Evolutionary conservation across 331 rosid species (phyloP), one percentile per base, ranked within the genome.

Genomic region (Rhamnella rubrinervis): DNA sequence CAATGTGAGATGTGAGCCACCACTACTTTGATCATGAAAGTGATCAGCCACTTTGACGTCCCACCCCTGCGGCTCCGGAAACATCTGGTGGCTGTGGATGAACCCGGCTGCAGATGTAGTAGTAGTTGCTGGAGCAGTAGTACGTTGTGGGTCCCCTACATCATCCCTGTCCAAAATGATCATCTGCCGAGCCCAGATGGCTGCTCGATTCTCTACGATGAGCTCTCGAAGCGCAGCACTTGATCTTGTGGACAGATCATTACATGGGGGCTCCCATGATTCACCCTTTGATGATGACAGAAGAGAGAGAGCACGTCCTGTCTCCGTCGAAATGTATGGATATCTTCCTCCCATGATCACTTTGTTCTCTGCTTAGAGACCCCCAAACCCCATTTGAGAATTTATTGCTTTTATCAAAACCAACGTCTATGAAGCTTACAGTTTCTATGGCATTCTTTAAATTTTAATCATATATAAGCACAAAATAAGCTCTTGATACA

Each of bases 301-400:
- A 92, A 92, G 98, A 92, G 98, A 92, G 98, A 77, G 85, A 89
- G 91, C 98, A 92, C 90, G 79, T 68, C 86, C 97, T 56, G 91
- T 80, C 66, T 81, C 44, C 9, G 68, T 63, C 3, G 80, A 59
- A 74, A 80, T 49, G 67, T 66, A 75, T 6, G 79, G 75, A 76
- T 78, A 80, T 37, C 61, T 67, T 65, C 63, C 81, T 28, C 75
- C 71, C 28, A 60, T 66, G 70, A 73, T 66, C 70, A 71, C 9
- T 68, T 52, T 81, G 51, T 73, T 77, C 38, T 72, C 79, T 78
- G 66, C 51, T 25, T 20, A 18, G 8, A 15, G 13, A 1, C 52
- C 52, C 17, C 52, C 17, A 16, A 11, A 47, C 17, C 35, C 35
- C 35, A 31, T 0, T 31, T 31, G 35, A 31, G 5, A 31, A 31